Percentiles rank a stretch among this genome's conserved stretches.
These are phyloP conservation scores for Boletus speciosus DNA, from an alignment of 768 basidiomycete species.

Conservation along the genomic window DNA sequence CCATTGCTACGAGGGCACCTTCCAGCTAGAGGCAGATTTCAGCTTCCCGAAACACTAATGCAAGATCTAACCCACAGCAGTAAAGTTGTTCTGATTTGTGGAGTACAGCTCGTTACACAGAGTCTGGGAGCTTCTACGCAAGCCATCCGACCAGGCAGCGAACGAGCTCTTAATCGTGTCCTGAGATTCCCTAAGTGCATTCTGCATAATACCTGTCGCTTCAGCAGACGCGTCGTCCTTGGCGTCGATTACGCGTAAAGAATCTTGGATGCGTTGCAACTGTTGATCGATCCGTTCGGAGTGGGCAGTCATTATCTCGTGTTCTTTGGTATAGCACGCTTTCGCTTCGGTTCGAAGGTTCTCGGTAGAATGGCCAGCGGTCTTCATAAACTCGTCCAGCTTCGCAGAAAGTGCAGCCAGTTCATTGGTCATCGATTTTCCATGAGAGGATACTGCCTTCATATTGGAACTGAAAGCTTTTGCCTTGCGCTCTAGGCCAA, in stretches of 20 bases:
- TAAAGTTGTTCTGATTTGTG: slow-evolving; percentile 43
- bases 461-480: slow-evolving; percentile 61
- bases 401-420: slow-evolving; percentile 51
- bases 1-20: slow-evolving; percentile 54
- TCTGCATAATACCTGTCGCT: slow-evolving; percentile 47
- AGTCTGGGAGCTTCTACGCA: slow-evolving; percentile 47
- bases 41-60: neutral
- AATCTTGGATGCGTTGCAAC: slow-evolving; percentile 49
- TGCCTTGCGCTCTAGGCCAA: slow-evolving; percentile 65
- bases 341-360: slow-evolving; percentile 57
- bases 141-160: slow-evolving; percentile 49
- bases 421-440: slow-evolving; percentile 53
- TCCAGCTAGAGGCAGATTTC: slow-evolving; percentile 41
- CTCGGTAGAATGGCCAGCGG: slow-evolving; percentile 49
- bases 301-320: slow-evolving; percentile 47
- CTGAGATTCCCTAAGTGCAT: slow-evolving; percentile 49
- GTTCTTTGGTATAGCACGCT: slow-evolving; percentile 52
- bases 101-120: slow-evolving; percentile 47
- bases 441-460: slow-evolving; percentile 59
- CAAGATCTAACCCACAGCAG: slow-evolving; percentile 34
- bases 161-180: slow-evolving; percentile 52
- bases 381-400: slow-evolving; percentile 59
- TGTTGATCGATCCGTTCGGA: slow-evolving; percentile 57
- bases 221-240: slow-evolving; percentile 55
- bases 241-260: slow-evolving; percentile 50